These are phyloP conservation scores for Phylloboletellus chloephorus DNA, from an alignment of 1,284 basidiomycete genomes.

Conservation along the genomic window DNA sequence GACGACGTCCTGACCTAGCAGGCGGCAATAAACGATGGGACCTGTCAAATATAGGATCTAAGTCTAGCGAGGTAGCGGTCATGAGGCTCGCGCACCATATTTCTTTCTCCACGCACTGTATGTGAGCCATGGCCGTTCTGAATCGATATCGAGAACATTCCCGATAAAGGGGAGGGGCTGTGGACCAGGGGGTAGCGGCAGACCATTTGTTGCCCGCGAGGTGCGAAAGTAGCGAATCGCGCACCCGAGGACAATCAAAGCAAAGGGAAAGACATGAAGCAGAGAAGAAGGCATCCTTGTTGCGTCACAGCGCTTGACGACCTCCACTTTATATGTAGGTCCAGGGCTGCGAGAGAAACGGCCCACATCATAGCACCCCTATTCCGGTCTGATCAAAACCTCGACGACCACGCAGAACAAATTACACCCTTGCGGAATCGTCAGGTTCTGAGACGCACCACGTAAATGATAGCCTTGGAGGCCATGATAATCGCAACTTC, in stretches of 20 bases:
- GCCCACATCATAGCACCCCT: conserved; percentile 13
- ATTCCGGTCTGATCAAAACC: conserved; percentile 10
- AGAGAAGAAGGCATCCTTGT: conserved; percentile 14
- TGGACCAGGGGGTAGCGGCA: conserved; percentile 34
- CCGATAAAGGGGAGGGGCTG: conserved; percentile 32
- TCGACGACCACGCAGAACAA: conserved; percentile 9
- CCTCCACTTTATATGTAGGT: conserved; percentile 21
- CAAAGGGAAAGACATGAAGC: conserved; percentile 10
- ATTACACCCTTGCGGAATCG: conserved; percentile 13
- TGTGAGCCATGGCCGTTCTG: conserved; percentile 37
- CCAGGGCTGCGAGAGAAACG: conserved; percentile 4
- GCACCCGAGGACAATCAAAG: conserved; percentile 15
- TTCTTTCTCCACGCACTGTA: conserved; percentile 26
- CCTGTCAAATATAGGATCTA: conserved; percentile 15
- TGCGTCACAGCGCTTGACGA: neutral
- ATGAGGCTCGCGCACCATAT: conserved; percentile 19
- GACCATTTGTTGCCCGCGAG: conserved; percentile 6
- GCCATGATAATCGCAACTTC: conserved; percentile 19
- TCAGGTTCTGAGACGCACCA: conserved; percentile 16
- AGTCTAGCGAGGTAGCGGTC: neutral
- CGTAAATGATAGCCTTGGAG: conserved; percentile 27
- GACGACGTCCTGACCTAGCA: conserved; percentile 25
- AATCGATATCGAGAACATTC: conserved; percentile 44
- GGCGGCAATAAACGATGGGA: conserved; percentile 24
- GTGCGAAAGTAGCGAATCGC: conserved; percentile 7